These are phyloP conservation scores for Suillus brevipes DNA, from an alignment of 768 basidiomycete species.

Conservation along the genomic window DNA sequence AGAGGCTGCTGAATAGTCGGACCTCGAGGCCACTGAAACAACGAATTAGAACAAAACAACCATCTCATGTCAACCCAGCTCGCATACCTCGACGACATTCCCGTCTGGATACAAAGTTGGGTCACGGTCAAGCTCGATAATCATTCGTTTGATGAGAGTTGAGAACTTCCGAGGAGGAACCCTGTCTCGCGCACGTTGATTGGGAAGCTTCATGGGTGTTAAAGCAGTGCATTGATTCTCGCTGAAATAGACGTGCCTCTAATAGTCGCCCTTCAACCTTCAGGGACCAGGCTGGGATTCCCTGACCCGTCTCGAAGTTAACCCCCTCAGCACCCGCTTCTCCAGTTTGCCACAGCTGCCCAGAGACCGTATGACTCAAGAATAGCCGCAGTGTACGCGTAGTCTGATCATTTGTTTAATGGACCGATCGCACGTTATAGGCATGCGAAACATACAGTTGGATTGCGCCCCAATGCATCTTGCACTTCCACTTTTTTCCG, in stretches of 20 bases:
- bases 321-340: conserved; percentile 34
- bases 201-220: conserved; percentile 44
- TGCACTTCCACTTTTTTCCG: conserved; percentile 89
- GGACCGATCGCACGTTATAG: neutral
- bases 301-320: conserved; percentile 81
- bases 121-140: conserved; percentile 87
- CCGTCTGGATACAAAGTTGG: conserved; percentile 77
- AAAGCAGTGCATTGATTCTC: neutral
- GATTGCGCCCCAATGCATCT: conserved; percentile 76
- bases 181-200: conserved; percentile 65
- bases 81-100: conserved; percentile 82
- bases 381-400: conserved; percentile 84
- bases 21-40: conserved; percentile 59
- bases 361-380: conserved; percentile 83
- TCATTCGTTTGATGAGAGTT: conserved; percentile 77
- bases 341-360: conserved; percentile 81
- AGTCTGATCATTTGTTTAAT: conserved; percentile 47
- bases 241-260: conserved; percentile 51
- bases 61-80: neutral
- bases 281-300: conserved; percentile 86
- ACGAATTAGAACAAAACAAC: neutral
- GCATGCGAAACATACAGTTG: conserved; percentile 43
- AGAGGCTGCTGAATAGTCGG: conserved; percentile 58
- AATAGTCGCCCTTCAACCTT: conserved; percentile 86
- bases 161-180: conserved; percentile 75